Evolutionary conservation across 176 grass and related monocot genomes (phyloP).

Genomic region (Melocanna baccifera): DNA sequence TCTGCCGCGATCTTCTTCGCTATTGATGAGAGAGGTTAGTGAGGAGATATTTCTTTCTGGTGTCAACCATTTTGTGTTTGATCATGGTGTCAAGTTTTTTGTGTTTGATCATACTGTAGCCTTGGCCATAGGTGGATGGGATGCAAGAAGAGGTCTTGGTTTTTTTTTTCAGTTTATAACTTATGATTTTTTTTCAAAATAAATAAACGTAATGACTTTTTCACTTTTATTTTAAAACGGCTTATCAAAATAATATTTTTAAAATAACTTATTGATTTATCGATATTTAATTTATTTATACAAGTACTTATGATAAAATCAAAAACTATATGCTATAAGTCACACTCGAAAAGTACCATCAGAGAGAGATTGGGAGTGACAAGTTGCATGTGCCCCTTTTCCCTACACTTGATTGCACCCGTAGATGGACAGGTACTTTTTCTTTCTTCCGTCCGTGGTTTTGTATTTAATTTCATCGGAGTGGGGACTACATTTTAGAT

Average conservation of each 20-base stretch:
- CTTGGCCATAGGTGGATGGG: not conserved
- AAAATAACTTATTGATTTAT: too few species aligned
- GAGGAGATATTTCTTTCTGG: not conserved
- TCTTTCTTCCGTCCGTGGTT: not conserved
- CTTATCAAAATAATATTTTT: too few species aligned
- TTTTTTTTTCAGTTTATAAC: too few species aligned
- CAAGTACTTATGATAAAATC: too few species aligned
- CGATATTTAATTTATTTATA: too few species aligned
- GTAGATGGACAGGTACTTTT: constrained; percentile 10
- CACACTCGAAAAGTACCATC: too few species aligned
- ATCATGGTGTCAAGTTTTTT: not conserved
- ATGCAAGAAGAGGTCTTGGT: too few species aligned
- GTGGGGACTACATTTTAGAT: not conserved
- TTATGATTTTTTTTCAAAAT: too few species aligned
- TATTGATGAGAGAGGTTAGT: not conserved
- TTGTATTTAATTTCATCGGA: constrained; percentile 4
- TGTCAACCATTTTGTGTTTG: not conserved
- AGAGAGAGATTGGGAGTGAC: constrained; percentile 6
- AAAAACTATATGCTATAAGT: too few species aligned
- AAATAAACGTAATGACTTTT: too few species aligned
- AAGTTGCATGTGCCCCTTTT: constrained; percentile 32
- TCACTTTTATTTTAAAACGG: too few species aligned
- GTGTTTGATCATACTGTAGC: not conserved
- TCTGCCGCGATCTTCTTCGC: constrained; percentile 26
- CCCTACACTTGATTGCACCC: constrained; percentile 39